Percentiles rank a stretch among this genome's conserved stretches.
These are phyloP conservation scores for Dalbergia oliveri DNA, from an alignment of 306 rosid species.

Conservation along the genomic window DNA sequence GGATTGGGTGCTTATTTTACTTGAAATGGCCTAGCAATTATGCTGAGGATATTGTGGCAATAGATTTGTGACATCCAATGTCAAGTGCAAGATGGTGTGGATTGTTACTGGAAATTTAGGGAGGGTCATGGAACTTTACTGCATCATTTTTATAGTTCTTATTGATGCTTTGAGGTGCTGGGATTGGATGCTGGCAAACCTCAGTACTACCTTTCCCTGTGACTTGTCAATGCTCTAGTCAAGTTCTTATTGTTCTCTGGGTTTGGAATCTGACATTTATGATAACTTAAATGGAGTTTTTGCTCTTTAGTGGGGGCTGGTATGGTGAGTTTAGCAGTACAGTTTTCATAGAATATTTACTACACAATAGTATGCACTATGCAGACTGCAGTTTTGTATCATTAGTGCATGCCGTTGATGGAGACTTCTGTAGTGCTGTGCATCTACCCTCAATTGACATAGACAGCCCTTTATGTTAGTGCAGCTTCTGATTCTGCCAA, in stretches of 20 bases:
- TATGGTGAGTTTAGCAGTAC: slow-evolving; percentile 45
- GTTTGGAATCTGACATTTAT: slow-evolving; percentile 27
- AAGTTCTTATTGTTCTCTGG: slow-evolving; percentile 24
- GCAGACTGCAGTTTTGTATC: slow-evolving; percentile 49
- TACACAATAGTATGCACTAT: slow-evolving; percentile 43
- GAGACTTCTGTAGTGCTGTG: slow-evolving; percentile 43
- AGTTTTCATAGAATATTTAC: slow-evolving; percentile 33
- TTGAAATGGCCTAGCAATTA: slow-evolving; percentile 48
- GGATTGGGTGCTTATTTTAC: slow-evolving; percentile 43
- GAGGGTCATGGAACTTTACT: slow-evolving; percentile 42
- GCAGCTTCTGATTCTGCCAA: slow-evolving; percentile 44
- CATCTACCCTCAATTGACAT: slow-evolving; percentile 40
- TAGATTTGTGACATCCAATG: slow-evolving; percentile 41
- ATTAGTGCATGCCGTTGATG: slow-evolving; percentile 47
- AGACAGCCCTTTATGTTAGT: slow-evolving; percentile 40
- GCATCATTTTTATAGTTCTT: slow-evolving; percentile 41
- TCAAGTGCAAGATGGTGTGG: slow-evolving; percentile 48
- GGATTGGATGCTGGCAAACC: slow-evolving; percentile 48
- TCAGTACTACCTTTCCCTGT: slow-evolving; percentile 31
- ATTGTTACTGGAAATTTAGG: slow-evolving; percentile 48
- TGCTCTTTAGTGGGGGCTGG: slow-evolving; percentile 41
- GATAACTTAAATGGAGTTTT: slow-evolving; percentile 43
- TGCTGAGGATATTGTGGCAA: slow-evolving; percentile 48
- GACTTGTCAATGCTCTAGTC: slow-evolving; percentile 36
- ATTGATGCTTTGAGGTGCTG: slow-evolving; percentile 44